Evolutionary conservation across 768 basidiomycete species (phyloP).

Genomic region (Amanita pallidorosea): DNA sequence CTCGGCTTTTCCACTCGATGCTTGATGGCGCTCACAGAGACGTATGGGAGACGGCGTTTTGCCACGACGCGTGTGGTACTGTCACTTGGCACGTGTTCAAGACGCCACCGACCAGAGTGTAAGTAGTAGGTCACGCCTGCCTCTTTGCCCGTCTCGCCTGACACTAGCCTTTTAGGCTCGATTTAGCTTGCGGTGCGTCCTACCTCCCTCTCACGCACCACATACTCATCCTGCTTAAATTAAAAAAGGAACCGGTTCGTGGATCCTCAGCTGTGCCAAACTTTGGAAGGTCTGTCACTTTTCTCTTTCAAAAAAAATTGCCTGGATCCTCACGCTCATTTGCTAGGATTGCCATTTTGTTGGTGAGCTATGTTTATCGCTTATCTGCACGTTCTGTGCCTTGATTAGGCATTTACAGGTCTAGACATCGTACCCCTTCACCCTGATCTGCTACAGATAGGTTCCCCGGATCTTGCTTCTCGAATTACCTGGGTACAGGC

Average conservation of each 20-base stretch:
- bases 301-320: slow-evolving; percentile 6
- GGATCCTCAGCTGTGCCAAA: slow-evolving; percentile 57
- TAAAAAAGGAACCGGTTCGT: slow-evolving; percentile 65
- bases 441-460: slow-evolving; percentile 53
- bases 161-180: slow-evolving; percentile 33
- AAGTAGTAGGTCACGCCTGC: slow-evolving; percentile 15
- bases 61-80: slow-evolving; percentile 42
- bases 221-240: not conserved
- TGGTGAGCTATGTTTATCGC: slow-evolving; percentile 27
- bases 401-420: slow-evolving; percentile 22
- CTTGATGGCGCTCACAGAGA: slow-evolving; percentile 33
- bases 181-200: slow-evolving; percentile 60
- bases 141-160: not conserved
- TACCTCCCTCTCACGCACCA: not conserved
- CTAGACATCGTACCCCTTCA: slow-evolving; percentile 66
- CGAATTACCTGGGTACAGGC: slow-evolving; percentile 64
- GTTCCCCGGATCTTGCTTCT: slow-evolving; percentile 42
- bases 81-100: slow-evolving; percentile 58
- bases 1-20: not conserved
- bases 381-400: not conserved
- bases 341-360: slow-evolving; percentile 51
- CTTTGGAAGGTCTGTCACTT: slow-evolving; percentile 45
- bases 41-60: slow-evolving; percentile 54
- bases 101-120: slow-evolving; percentile 52
- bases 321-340: not conserved